phyloP scores from a whole-genome alignment of 768 basidiomycete genomes.

The Suillus tomentosus region DNA sequence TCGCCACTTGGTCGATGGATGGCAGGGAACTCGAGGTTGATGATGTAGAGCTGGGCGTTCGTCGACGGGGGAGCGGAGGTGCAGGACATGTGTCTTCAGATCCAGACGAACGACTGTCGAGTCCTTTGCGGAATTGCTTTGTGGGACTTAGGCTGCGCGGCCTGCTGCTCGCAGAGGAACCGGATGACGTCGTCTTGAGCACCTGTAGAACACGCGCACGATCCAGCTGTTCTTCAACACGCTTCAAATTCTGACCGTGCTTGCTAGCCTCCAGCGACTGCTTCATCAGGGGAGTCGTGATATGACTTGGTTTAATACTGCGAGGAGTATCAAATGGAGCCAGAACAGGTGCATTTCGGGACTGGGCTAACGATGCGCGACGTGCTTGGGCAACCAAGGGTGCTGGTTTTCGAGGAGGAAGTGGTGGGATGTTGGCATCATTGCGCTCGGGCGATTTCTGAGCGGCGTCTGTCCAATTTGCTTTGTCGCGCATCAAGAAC shows the following conservation, averaged over 20 bases:
- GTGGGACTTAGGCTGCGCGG: conserved; percentile 35
- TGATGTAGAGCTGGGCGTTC: conserved; percentile 35
- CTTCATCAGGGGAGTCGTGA: conserved; percentile 66
- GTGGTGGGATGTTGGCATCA: conserved; percentile 30
- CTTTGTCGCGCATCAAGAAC: conserved; percentile 29
- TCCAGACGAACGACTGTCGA: conserved; percentile 1
- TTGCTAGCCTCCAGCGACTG: conserved; percentile 77
- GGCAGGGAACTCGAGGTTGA: conserved; percentile 35
- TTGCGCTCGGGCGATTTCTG: conserved; percentile 14
- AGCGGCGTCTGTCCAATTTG: conserved; percentile 6
- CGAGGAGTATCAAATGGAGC: conserved; percentile 20
- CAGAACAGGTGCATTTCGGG: conserved; percentile 8
- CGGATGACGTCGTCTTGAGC: conserved; percentile 59
- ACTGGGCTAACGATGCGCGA: conserved; percentile 18
- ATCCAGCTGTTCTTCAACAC: conserved; percentile 66
- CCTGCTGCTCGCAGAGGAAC: conserved; percentile 23
- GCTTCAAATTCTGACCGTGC: conserved; percentile 68
- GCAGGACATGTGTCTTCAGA: conserved; percentile 26
- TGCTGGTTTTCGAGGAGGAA: conserved; percentile 40
- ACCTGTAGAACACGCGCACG: conserved; percentile 72
- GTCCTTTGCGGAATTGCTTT: conserved; percentile 18
- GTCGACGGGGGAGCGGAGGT: conserved; percentile 41
- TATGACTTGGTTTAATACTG: conserved; percentile 39
- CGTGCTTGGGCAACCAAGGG: conserved; percentile 20
- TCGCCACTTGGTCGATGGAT: conserved; percentile 47